A percentile compares a stretch with the other conserved stretches of the same genome.
These are phyloP conservation scores for Coffea eugenioides DNA, from an alignment of 257 asterid genomes.

Conservation along the genomic window DNA sequence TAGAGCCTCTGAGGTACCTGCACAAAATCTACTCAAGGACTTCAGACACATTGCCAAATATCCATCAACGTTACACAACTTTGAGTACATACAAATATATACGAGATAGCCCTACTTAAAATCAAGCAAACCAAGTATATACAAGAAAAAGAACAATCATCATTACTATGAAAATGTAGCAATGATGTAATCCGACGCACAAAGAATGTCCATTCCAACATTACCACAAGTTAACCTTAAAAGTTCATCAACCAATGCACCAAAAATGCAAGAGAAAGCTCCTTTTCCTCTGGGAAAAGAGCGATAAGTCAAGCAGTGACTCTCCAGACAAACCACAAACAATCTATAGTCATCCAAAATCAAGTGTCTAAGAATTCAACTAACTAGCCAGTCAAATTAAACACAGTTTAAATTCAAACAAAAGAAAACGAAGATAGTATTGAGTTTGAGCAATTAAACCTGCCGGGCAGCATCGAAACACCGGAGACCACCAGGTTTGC, in stretches of 20 bases:
- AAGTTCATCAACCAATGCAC: no score
- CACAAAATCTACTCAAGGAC: constrained; percentile 30
- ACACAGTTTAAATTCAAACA: background rate
- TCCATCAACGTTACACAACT: background rate
- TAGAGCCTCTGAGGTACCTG: constrained; percentile 99
- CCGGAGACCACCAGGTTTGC: constrained; percentile 62
- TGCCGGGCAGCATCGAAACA: constrained; percentile 90
- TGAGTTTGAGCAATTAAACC: constrained; percentile 38
- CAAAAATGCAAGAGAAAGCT: background rate
- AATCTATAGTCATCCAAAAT: background rate
- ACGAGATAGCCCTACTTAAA: background rate
- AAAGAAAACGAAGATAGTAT: background rate
- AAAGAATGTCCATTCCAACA: background rate
- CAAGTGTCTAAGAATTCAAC: background rate
- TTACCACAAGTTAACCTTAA: background rate
- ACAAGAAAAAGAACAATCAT: background rate
- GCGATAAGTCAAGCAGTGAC: background rate
- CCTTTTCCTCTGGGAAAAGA: background rate
- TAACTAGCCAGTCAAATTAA: background rate
- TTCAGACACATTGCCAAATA: constrained; percentile 8
- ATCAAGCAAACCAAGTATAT: background rate
- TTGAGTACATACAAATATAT: background rate
- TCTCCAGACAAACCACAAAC: background rate
- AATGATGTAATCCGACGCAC: no score
- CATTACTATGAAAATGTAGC: no score